phyloP scores from a whole-genome alignment of 2,329 filamentous ascomycete species.

The Pseudogymnoascus sp. region DNA sequence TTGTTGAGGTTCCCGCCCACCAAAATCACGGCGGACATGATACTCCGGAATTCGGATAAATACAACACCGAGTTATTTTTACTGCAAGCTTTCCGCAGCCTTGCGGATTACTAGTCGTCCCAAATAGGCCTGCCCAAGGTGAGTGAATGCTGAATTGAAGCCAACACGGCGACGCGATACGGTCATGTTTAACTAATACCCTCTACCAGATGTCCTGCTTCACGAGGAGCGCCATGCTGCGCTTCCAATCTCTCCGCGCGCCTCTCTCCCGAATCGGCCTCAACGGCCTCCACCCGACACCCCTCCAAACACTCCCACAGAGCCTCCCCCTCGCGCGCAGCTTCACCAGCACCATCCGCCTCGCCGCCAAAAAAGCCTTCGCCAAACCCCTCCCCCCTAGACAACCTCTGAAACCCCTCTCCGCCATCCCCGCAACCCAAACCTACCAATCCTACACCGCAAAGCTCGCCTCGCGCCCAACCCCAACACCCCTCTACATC shows the following conservation, averaged over 20 bases:
- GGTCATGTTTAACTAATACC: neutral
- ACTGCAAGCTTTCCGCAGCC: conserved; percentile 1
- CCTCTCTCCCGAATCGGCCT: conserved; percentile 11
- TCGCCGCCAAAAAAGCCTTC: conserved; percentile 14
- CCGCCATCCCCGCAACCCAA: conserved; percentile 7
- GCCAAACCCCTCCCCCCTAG: conserved; percentile 7
- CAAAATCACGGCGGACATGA: conserved; percentile 3
- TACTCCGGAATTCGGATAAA: conserved; percentile 7
- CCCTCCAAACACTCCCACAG: conserved; percentile 11
- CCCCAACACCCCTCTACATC: conserved; percentile 54
- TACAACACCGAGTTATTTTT: conserved; percentile 2
- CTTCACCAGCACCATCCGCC: conserved; percentile 17
- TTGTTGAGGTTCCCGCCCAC: conserved; percentile 12
- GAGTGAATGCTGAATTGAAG: neutral
- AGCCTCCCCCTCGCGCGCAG: conserved; percentile 16
- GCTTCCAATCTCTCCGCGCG: conserved; percentile 16
- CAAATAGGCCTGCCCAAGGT: neutral
- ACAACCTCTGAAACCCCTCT: neutral
- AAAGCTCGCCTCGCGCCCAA: conserved; percentile 44
- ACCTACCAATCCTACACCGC: conserved; percentile 40
- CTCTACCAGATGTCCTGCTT: conserved; percentile 28
- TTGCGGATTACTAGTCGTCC: neutral
- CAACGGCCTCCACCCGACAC: neutral
- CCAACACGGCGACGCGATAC: neutral
- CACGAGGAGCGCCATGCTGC: conserved; percentile 26